A percentile compares a stretch with the other conserved stretches of the same genome.
Evolutionary conservation across 1,139 yeast genomes (phyloP).

Genomic region (Yamadazyma atlantica): DNA sequence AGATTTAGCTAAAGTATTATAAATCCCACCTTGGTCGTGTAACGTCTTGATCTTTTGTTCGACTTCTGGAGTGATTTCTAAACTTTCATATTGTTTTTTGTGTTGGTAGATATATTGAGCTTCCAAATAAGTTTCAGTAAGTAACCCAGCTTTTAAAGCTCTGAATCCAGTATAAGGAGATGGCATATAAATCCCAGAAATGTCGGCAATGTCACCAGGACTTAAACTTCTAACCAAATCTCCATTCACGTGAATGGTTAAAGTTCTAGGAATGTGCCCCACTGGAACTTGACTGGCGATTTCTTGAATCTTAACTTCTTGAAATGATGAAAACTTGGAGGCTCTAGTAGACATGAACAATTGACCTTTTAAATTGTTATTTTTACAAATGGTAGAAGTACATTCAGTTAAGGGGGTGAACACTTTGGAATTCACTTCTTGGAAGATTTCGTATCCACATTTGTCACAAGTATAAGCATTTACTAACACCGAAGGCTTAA

Average conservation of each 20-base stretch:
- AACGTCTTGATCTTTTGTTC: slow-evolving; percentile 56
- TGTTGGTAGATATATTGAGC: slow-evolving; percentile 86
- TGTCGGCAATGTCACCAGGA: slow-evolving; percentile 95
- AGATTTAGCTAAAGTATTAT: slow-evolving; percentile 77
- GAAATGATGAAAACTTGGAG: slow-evolving; percentile 91
- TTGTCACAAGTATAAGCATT: slow-evolving; percentile 97
- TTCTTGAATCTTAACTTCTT: slow-evolving; percentile 94
- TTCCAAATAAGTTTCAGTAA: slow-evolving; percentile 92
- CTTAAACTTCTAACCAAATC: slow-evolving; percentile 80
- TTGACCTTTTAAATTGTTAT: slow-evolving; percentile 84
- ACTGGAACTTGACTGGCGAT: slow-evolving; percentile 95
- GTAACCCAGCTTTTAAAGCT: slow-evolving; percentile 86
- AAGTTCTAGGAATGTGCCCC: slow-evolving; percentile 92
- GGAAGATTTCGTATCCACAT: slow-evolving; percentile 96
- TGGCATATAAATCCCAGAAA: slow-evolving; percentile 90
- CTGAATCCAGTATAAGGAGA: slow-evolving; percentile 93
- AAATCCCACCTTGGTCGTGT: slow-evolving; percentile 60
- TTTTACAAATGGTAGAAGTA: slow-evolving; percentile 74
- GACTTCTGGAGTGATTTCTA: slow-evolving; percentile 58
- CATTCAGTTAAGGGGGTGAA: slow-evolving; percentile 88
- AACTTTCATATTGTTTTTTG: slow-evolving; percentile 79
- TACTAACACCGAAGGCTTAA: slow-evolving; percentile 86
- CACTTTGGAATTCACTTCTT: slow-evolving; percentile 82
- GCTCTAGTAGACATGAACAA: slow-evolving; percentile 93
- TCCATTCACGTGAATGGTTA: slow-evolving; percentile 86